A percentile compares a stretch with the other conserved stretches of the same genome.
phyloP scores from a whole-genome alignment of 257 asterid genomes.

The Phtheirospermum japonicum region DNA sequence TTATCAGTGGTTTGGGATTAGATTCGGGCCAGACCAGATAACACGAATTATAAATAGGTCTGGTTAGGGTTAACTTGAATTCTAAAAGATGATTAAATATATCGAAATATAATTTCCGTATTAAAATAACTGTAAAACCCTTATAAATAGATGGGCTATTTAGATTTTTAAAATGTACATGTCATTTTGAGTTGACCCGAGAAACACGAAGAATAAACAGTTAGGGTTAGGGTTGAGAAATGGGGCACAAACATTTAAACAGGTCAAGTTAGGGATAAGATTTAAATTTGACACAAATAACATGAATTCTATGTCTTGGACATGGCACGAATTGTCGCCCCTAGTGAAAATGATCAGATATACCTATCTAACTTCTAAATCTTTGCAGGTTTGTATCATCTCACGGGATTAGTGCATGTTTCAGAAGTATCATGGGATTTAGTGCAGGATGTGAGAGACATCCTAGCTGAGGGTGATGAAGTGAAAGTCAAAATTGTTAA shows the following conservation, averaged over 20 bases:
- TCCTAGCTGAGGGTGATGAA: slow-evolving; percentile 73
- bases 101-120: background rate
- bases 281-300: background rate
- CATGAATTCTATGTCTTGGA: background rate
- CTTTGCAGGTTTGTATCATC: slow-evolving; percentile 61
- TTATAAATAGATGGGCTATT: background rate
- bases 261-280: background rate
- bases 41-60: background rate
- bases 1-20: background rate
- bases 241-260: background rate
- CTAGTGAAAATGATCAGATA: background rate
- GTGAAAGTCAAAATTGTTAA: slow-evolving; percentile 71
- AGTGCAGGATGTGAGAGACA: slow-evolving; percentile 82
- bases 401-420: slow-evolving; percentile 90
- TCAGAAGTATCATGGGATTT: slow-evolving; percentile 99
- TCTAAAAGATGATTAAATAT: background rate
- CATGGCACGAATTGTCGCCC: background rate
- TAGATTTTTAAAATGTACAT: background rate
- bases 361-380: background rate
- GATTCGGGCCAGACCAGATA: background rate
- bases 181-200: background rate
- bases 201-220: background rate
- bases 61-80: background rate
- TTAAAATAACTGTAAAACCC: background rate
- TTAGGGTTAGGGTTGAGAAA: background rate